phyloP scores from a whole-genome alignment of 305 asterid species.

The Ajuga reptans region DNA sequence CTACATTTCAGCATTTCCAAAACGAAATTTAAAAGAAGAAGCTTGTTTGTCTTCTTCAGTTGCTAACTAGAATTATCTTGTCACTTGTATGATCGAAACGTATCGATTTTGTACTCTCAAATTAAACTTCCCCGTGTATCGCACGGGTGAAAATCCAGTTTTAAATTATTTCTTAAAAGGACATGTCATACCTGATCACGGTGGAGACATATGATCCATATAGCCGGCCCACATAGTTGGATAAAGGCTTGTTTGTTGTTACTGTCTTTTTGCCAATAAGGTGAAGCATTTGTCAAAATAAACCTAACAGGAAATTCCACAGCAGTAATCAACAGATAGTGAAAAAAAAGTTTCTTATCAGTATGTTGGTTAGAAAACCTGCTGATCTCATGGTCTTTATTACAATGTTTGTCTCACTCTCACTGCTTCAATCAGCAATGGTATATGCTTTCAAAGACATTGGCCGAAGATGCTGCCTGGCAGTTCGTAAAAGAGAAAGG shows the following conservation, averaged over 20 bases:
- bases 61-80: neutral
- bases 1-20: neutral
- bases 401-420: neutral
- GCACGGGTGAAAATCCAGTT: too few relatives aligned
- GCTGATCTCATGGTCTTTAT: neutral
- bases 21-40: neutral
- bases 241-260: too few relatives aligned
- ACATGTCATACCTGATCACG: too few relatives aligned
- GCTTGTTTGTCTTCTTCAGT: neutral
- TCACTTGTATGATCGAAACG: neutral
- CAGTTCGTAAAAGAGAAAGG: constrained; percentile 56
- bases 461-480: constrained; percentile 60
- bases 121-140: too few relatives aligned
- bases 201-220: too few relatives aligned
- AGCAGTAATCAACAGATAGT: neutral
- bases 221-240: too few relatives aligned
- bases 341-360: too few relatives aligned
- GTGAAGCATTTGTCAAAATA: neutral
- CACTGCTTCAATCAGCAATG: constrained; percentile 36
- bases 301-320: neutral
- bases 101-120: too few relatives aligned
- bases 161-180: too few relatives aligned
- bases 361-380: neutral
- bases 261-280: too few relatives aligned
- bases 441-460: constrained; percentile 62